Conservation (phyloP, 371 early-diverging fungal genomes). For the Rhizopus delemar region DNA sequence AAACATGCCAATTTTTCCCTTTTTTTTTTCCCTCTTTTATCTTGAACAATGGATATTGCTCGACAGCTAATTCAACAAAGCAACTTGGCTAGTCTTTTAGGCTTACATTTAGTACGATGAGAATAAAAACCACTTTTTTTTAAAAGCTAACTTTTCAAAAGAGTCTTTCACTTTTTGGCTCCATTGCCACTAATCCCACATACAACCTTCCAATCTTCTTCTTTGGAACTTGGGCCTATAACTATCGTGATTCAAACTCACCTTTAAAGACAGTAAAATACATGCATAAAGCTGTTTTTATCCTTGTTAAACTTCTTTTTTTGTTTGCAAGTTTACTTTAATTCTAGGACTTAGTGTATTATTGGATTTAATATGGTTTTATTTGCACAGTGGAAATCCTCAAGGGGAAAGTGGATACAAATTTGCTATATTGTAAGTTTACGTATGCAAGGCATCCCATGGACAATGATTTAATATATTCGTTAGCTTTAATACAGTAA, state of each 20-base stretch:
- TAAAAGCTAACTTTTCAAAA: conserved; percentile 7
- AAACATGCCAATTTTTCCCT: neutral
- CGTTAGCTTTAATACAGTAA: conserved; percentile 45
- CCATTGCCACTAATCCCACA: conserved; percentile 42
- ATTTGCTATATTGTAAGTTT: conserved; percentile 46
- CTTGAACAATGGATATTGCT: conserved; percentile 36
- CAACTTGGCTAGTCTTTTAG: conserved; percentile 48
- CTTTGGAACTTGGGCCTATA: conserved; percentile 55
- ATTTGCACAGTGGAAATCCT: conserved; percentile 40
- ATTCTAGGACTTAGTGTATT: conserved; percentile 43
- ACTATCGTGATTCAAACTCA: conserved; percentile 49
- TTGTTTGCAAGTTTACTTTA: conserved; percentile 34
- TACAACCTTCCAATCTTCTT: conserved; percentile 56
- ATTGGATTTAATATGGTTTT: conserved; percentile 51
- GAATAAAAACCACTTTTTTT: neutral
- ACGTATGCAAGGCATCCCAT: too few species aligned
- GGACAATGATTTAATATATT: neutral
- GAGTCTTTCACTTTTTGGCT: conserved; percentile 48
- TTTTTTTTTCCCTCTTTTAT: conserved; percentile 2
- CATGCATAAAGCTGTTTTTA: neutral
- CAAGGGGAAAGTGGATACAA: conserved; percentile 42
- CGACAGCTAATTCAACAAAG: conserved; percentile 45
- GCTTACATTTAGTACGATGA: conserved; percentile 42
- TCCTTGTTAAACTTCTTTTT: too few species aligned
- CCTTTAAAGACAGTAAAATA: conserved; percentile 48